Evolutionary conservation across 805 yeast species (phyloP), one percentile per base, ranked within the genome.

Genomic region (Ogataea minuta): DNA sequence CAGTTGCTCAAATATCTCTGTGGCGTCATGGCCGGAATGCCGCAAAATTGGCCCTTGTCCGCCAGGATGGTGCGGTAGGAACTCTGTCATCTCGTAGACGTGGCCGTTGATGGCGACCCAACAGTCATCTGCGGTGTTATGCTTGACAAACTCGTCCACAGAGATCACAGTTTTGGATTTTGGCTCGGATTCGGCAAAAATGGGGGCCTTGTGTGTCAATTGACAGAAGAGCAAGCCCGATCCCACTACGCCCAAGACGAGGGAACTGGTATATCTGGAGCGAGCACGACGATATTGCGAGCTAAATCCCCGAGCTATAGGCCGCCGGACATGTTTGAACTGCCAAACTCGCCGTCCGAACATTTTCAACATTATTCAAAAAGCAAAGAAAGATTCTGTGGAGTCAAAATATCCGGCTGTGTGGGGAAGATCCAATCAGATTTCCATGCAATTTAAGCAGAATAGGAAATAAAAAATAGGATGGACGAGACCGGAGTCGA

Each of bases 21-120:
- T 64, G 4, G 76, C 81, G 52, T 76, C 77, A 39, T 63, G 62
- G 15, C 80, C 81, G 6, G 77, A 79, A 47, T 63, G 63, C 23
- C 58, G 60, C 38, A 72, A 51, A 25, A 76, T 64, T 12, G 71
- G 66, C 10, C 52, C 47, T 31, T 51, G 56, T n/a, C 82, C 82
- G 15, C 81, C 82, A 1, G 82, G 82, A 53, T 72, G 77, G 9
- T 51, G 44, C 4, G 60, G 48, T 3, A 70, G 37, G 43, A 71
- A 72, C n/a, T 76, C 76, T 0, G 93, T 79, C 43, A 89, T 76
- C 56, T 89, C 86, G 57, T 86, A 88, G 9, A 78, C 95, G 48
- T 84, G 73, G 13, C 81, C 85, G 46, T 87, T 84, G 43, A 89
- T 77, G 7, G 84, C 79, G 13, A 88, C 84, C 96, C 96, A 89